Evolutionary conservation across 1,284 basidiomycete species (phyloP).

Genomic region (Chalciporus piperatoides): DNA sequence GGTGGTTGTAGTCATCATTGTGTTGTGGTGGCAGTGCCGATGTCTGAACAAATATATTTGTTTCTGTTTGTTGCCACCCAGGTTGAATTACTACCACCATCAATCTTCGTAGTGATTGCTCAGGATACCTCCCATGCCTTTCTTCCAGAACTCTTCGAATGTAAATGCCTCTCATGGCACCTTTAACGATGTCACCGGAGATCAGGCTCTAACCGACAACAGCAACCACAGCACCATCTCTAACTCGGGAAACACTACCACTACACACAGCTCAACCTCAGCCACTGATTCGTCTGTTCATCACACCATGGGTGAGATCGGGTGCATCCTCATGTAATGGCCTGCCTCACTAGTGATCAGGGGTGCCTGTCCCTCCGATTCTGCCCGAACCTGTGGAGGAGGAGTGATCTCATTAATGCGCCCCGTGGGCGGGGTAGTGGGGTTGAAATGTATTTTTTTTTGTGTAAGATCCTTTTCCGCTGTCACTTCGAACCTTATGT

Average conservation of each 20-base stretch:
- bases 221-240: slow-evolving; percentile 17
- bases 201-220: slow-evolving; percentile 22
- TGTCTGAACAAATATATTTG: slow-evolving; percentile 12
- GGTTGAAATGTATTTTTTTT: neutral
- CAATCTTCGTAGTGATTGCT: neutral
- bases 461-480: slow-evolving; percentile 1
- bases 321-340: neutral
- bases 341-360: neutral
- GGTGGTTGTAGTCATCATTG: slow-evolving; percentile 6
- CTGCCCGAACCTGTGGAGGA: slow-evolving; percentile 8
- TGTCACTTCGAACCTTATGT: neutral
- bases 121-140: slow-evolving; percentile 19
- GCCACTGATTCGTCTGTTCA: slow-evolving; percentile 27
- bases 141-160: slow-evolving; percentile 23
- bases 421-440: neutral
- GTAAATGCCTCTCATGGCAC: slow-evolving; percentile 19
- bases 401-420: neutral
- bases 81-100: neutral
- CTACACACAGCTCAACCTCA: slow-evolving; percentile 17
- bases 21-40: slow-evolving; percentile 5
- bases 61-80: slow-evolving; percentile 9
- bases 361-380: slow-evolving; percentile 8
- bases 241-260: slow-evolving; percentile 24
- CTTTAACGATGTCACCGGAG: slow-evolving; percentile 23
- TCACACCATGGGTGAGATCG: slow-evolving; percentile 25